Conservation (phyloP, 2,329 filamentous ascomycete species). For the Colletotrichum tanaceti region DNA sequence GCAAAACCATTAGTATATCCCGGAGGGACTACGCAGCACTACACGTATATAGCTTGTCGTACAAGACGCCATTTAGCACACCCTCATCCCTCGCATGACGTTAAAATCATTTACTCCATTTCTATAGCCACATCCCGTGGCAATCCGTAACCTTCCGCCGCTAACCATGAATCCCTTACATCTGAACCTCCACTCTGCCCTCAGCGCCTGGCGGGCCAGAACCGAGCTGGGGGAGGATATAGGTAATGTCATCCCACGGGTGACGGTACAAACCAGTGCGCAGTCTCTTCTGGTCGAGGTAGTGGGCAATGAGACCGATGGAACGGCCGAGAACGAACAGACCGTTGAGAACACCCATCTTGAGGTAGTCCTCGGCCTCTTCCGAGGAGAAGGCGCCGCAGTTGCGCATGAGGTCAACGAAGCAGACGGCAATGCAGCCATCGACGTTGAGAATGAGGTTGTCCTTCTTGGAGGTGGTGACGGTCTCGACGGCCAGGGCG, state of each 20-base stretch:
- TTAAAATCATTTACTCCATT: constrained; percentile 41
- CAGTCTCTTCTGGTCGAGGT: constrained; percentile 99
- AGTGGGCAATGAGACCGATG: constrained; percentile 99
- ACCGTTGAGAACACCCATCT: constrained; percentile 99
- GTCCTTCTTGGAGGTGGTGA: constrained; percentile 99
- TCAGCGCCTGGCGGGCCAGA: constrained; percentile 78
- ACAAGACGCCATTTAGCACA: constrained; percentile 46
- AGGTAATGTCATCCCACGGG: constrained; percentile 99
- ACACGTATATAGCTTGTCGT: constrained; percentile 53
- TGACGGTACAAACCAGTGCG: constrained; percentile 98
- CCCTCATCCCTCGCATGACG: constrained; percentile 40
- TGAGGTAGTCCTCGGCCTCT: constrained; percentile 98
- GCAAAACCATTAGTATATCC: constrained; percentile 40
- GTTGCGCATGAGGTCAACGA: constrained; percentile 97
- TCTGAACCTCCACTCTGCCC: constrained; percentile 89
- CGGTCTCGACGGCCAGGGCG: constrained; percentile 95
- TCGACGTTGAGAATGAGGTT: constrained; percentile 99
- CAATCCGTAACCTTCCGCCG: constrained; percentile 36
- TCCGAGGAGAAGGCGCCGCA: constrained; percentile 96
- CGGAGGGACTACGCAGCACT: constrained; percentile 50
- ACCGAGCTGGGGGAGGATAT: constrained; percentile 86
- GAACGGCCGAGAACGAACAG: constrained; percentile 97
- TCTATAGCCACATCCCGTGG: constrained; percentile 40
- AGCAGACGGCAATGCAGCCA: constrained; percentile 97
- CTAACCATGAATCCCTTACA: constrained; percentile 60